Evolutionary conservation across 768 basidiomycete genomes (phyloP), one percentile per base, ranked within the genome.

Genomic region (Pulveroboletus sp.): DNA sequence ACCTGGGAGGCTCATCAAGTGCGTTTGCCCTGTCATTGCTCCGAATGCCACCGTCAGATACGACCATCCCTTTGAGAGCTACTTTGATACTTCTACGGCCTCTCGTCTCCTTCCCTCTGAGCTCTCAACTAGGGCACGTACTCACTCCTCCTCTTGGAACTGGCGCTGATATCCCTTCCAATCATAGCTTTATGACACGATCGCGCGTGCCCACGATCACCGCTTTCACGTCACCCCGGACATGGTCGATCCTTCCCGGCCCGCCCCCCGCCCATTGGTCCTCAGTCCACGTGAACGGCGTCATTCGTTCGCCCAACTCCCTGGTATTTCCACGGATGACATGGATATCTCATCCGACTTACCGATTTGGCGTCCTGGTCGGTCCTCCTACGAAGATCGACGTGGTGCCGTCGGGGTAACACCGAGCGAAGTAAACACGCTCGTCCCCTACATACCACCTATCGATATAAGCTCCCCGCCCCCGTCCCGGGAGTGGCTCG

Each of bases 171-270:
- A n/a, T 40, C 18, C 15, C 3, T 47, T 18, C 31, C 47, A 10
- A 46, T 49, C 46, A 7, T 41, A 68, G 66, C 59, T 69, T 30
- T 68, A 69, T 43, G 58, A 66, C 8, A 50, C 68, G 14, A 43
- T 69, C 13, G 68, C 66, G 32, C 50, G 44, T 38, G 56, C 61
- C 4, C 57, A 66, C 26, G 68, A 69, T 57, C 38, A 52, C 31
- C 59, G 39, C 30, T 62, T 55, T 46, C 39, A 50, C 17, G 37
- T 56, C 24, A 27, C 47, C 2, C 43, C 42, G 6, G 47, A 49
- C 43, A 40, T 47, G 48, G 36, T 56, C 52, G 57, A 54, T 52
- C 57, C 38, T 3, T 47, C 51, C 21, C 39, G 45, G 43, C n/a
- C 54, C 8, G 42, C 48, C 13, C 46, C 50, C 35, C 54, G 53